Evolutionary conservation across 2,329 filamentous ascomycete genomes (phyloP).

Genomic region (Neocucurbitaria cava): DNA sequence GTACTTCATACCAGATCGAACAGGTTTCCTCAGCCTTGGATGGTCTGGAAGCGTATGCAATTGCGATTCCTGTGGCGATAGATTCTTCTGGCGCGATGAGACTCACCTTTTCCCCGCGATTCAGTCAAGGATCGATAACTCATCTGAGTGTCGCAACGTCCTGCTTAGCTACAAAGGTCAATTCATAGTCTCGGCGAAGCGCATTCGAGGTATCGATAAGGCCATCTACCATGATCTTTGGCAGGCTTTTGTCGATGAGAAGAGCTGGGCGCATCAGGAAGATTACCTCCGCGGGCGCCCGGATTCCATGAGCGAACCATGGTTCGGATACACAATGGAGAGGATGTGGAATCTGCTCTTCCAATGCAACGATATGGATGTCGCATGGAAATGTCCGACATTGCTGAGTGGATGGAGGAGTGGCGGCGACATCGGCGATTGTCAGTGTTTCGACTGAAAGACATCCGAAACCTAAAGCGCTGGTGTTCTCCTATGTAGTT

Average conservation of each 20-base stretch:
- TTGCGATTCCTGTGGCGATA: slow-evolving; percentile 51
- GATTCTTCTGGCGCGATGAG: slow-evolving; percentile 50
- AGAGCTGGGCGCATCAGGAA: slow-evolving; percentile 38
- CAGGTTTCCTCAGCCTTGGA: slow-evolving; percentile 56
- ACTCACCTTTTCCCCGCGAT: slow-evolving; percentile 49
- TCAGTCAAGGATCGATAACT: slow-evolving; percentile 31
- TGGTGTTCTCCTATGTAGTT: slow-evolving; percentile 4
- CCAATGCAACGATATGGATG: slow-evolving; percentile 34
- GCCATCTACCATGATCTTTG: slow-evolving; percentile 45
- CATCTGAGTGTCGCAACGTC: slow-evolving; percentile 39
- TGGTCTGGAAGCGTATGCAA: slow-evolving; percentile 48
- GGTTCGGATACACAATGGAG: slow-evolving; percentile 39
- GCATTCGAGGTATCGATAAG: slow-evolving; percentile 50
- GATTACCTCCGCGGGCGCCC: slow-evolving; percentile 26
- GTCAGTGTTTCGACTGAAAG: slow-evolving; percentile 36
- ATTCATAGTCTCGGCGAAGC: slow-evolving; percentile 54
- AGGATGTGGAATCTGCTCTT: slow-evolving; percentile 39
- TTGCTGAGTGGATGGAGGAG: slow-evolving; percentile 32
- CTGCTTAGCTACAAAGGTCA: slow-evolving; percentile 57
- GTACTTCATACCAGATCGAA: slow-evolving; percentile 47
- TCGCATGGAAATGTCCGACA: slow-evolving; percentile 39
- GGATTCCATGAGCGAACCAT: slow-evolving; percentile 35
- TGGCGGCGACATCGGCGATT: slow-evolving; percentile 34
- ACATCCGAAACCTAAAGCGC: neutral
- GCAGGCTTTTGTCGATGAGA: slow-evolving; percentile 27